Base-by-base conservation (phyloP, 306 rosid genomes). In the Betula pendula region DNA sequence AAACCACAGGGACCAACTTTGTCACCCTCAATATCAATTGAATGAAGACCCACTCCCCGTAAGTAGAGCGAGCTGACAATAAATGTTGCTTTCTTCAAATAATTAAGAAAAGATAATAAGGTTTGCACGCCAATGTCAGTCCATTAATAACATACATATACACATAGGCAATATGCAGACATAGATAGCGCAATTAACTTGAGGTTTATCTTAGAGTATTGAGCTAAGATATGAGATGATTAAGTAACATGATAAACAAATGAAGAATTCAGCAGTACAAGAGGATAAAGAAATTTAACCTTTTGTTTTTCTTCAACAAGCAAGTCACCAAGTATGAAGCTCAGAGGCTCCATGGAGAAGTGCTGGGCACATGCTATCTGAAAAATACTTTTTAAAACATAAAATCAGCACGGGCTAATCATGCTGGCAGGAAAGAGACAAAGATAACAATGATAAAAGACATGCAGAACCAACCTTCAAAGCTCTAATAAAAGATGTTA, bases 331-430 rank as follows among this genome's bases (percentile, higher is more conserved):
- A 88, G 90, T 71, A 87, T 56, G 81, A 89, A 87, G 81, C 97
- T 88, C 55, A 86, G 72, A 77, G 98, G 96, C 84, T 92, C 97
- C 72, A 47, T 62, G 63, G 93, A 90, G 89, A 95, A 89, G 83
- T 95, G 97, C 76, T 88, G 88, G 53, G 84, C 82, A 83, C 93
- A 95, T 72, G 97, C 93, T 56, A 89, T 85, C 98, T 95, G 87
- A 77, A 77, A 84, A 74, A 77, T 53, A 77, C 66, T 45, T 74
- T 49, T 67, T 38, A 78, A 51, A 79, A 80, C 65, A 56, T 44
- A 35, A 59, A 76, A 81, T 65, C 68, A 86, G 76, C 47, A 81
- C 53, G 53, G 50, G 19, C 71, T 14, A 78, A 52, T 55, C 75
- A 19, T 19, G 73, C 38, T 35, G 69, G 43, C 38, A 81, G 79